Conservation (phyloP, 2,329 filamentous ascomycete species). For the Colletotrichum destructivum region DNA sequence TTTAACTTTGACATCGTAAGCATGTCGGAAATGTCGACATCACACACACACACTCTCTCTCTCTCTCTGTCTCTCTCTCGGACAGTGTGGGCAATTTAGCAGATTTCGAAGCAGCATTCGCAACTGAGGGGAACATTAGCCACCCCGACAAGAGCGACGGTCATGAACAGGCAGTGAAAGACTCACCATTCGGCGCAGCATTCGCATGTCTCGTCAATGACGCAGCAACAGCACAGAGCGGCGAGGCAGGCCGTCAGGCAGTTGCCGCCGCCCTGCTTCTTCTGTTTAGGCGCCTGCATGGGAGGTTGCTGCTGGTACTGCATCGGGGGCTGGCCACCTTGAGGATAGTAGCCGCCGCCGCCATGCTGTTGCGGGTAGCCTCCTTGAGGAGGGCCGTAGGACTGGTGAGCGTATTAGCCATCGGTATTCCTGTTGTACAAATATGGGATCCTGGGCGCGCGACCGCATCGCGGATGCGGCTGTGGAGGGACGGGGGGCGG, state of each 20-base stretch:
- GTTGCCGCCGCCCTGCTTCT: conserved; percentile 52
- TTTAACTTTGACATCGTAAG: conserved; percentile 6
- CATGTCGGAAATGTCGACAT: conserved; percentile 16
- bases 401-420: conserved; percentile 43
- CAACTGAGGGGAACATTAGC: conserved; percentile 47
- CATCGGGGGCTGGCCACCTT: conserved; percentile 56
- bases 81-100: conserved; percentile 21
- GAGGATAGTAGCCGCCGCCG: conserved; percentile 50
- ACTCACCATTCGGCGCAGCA: conserved; percentile 58
- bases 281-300: conserved; percentile 48
- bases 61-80: background rate
- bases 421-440: background rate
- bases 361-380: conserved; percentile 50
- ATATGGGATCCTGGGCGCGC: background rate
- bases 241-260: conserved; percentile 65
- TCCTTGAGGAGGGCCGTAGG: conserved; percentile 50
- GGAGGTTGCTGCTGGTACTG: conserved; percentile 58
- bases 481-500: background rate
- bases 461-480: background rate
- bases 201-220: conserved; percentile 66
- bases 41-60: background rate
- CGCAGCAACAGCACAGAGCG: conserved; percentile 66
- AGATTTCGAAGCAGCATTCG: conserved; percentile 53
- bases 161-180: background rate
- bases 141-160: background rate